phyloP scores from a whole-genome alignment of 2,329 filamentous ascomycete genomes.

The Biscogniauxia sp. region DNA sequence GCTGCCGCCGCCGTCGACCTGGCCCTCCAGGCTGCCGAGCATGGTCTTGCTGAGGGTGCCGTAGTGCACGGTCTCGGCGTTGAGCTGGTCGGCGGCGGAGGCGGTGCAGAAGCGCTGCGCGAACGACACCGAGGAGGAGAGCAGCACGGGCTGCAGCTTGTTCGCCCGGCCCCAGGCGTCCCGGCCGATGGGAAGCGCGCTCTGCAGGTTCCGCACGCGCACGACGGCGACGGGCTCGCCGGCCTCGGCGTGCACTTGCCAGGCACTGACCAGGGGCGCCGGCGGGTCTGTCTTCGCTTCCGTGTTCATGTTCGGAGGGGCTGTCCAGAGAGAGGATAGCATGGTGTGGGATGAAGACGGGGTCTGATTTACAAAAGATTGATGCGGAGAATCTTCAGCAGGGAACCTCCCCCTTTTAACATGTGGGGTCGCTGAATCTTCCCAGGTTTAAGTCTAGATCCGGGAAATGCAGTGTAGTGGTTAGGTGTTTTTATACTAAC shows the following conservation, averaged over 20 bases:
- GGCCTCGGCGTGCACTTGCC: constrained; percentile 37
- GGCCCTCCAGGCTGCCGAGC: constrained; percentile 42
- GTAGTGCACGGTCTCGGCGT: constrained; percentile 73
- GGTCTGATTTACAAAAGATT: not conserved
- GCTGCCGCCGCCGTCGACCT: constrained; percentile 5
- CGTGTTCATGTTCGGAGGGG: constrained; percentile 17
- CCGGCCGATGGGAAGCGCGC: constrained; percentile 52
- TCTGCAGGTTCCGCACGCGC: constrained; percentile 60
- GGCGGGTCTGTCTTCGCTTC: constrained; percentile 24
- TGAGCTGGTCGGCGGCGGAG: constrained; percentile 58
- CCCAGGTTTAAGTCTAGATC: too few relatives aligned
- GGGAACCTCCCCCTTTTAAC: too few relatives aligned
- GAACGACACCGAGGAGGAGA: constrained; percentile 61
- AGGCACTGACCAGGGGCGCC: constrained; percentile 35
- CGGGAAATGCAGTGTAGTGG: too few relatives aligned
- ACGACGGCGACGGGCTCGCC: constrained; percentile 53
- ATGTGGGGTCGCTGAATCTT: too few relatives aligned
- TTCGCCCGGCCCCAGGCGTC: constrained; percentile 66
- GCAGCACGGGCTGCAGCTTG: constrained; percentile 58
- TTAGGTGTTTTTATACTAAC: too few relatives aligned
- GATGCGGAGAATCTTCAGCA: too few relatives aligned
- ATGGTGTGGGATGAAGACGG: constrained; percentile 10
- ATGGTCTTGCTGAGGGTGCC: constrained; percentile 67
- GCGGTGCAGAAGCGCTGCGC: constrained; percentile 54
- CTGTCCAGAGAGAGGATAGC: constrained; percentile 26